Percentiles rank a stretch among this genome's conserved stretches.
phyloP scores from a whole-genome alignment of 2,329 filamentous ascomycete species.

The Trichoderma simmonsii region DNA sequence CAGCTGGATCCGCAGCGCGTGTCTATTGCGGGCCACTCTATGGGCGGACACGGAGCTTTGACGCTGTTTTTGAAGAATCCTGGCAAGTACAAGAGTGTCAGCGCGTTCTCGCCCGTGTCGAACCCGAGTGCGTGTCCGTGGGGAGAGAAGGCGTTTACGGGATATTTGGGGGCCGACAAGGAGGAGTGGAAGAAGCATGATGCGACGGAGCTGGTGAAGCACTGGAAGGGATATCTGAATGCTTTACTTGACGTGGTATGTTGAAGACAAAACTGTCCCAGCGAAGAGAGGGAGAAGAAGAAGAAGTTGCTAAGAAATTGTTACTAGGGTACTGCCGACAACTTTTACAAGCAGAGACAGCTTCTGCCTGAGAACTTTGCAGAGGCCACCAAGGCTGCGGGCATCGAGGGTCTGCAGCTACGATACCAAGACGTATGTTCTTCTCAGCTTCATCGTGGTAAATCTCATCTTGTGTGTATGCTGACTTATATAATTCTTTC shows the following conservation, averaged over 20 bases:
- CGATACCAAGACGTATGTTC: conserved; percentile 71
- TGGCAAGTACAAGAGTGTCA: conserved; percentile 82
- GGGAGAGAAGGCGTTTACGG: conserved; percentile 92
- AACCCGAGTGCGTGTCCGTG: conserved; percentile 86
- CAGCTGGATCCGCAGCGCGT: conserved; percentile 67
- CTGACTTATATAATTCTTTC: not conserved
- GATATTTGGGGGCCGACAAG: conserved; percentile 78
- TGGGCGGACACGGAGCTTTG: conserved; percentile 95
- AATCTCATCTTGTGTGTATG: not conserved
- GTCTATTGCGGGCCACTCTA: conserved; percentile 89
- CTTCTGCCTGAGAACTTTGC: conserved; percentile 91
- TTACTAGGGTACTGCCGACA: conserved; percentile 77
- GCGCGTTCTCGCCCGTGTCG: conserved; percentile 83
- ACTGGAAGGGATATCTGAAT: conserved; percentile 68
- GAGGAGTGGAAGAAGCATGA: conserved; percentile 86
- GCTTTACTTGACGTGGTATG: conserved; percentile 80
- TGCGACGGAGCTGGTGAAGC: conserved; percentile 81
- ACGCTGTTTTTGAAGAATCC: conserved; percentile 91
- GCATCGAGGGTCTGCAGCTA: conserved; percentile 68
- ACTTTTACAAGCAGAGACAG: conserved; percentile 94
- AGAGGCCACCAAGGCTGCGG: conserved; percentile 71
- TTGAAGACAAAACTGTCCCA: not conserved
- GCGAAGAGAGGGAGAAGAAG: not conserved
- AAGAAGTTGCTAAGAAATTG: not conserved
- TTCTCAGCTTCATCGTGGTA: too few relatives aligned